Conservation (phyloP, 345 rosid genomes). For the Pistacia vera region DNA sequence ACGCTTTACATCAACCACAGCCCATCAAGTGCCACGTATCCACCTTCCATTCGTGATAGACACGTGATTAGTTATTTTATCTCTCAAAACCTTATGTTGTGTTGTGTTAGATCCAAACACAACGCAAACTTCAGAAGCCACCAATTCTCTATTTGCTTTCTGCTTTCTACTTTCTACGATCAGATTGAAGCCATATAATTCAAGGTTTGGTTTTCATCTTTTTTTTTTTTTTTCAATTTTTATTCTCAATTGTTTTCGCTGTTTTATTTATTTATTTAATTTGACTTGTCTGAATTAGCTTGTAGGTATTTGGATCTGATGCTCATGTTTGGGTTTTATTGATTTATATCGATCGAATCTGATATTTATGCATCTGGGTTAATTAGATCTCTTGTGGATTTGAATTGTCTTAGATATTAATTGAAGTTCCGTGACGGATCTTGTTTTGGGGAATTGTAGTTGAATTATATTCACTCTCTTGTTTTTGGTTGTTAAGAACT, state of each 20-base stretch:
- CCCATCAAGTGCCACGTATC: conserved; percentile 37
- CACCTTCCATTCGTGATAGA: not conserved
- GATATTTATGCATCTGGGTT: conserved; percentile 16
- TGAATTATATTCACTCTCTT: not conserved
- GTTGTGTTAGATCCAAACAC: conserved; percentile 35
- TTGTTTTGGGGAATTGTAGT: not conserved
- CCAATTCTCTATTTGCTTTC: not conserved
- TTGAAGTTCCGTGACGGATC: conserved; percentile 19
- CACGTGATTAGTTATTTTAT: conserved; percentile 37
- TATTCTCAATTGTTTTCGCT: no score
- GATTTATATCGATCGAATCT: conserved; percentile 9
- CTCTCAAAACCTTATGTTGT: conserved; percentile 19
- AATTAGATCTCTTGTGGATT: conserved; percentile 16
- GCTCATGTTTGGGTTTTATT: not conserved
- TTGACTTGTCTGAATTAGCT: conserved; percentile 11
- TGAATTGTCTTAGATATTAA: conserved; percentile 16
- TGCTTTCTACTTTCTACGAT: conserved; percentile 17
- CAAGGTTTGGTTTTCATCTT: not conserved
- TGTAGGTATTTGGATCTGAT: conserved; percentile 36
- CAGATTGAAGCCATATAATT: conserved; percentile 12
- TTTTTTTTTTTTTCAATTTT: not conserved
- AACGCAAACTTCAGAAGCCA: not conserved
- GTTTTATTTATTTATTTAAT: not conserved
- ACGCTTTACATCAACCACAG: conserved; percentile 14
- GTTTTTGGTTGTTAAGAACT: not conserved